Conservation (phyloP, 129 eudicot genomes). For the Tagetes erecta region DNA sequence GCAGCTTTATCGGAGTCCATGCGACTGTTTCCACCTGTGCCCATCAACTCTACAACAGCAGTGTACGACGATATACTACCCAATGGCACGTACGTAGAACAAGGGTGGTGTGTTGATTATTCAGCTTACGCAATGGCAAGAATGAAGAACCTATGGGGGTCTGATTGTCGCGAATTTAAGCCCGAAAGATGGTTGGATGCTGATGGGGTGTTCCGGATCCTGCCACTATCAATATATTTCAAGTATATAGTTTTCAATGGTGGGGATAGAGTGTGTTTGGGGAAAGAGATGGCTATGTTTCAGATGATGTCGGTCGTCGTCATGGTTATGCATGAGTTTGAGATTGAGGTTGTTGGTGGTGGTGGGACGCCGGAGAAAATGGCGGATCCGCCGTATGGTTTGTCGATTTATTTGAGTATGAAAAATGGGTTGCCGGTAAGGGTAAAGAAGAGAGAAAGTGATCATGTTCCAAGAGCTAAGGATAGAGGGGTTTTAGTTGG, state of each 20-base stretch:
- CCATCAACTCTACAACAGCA: conserved; percentile 45
- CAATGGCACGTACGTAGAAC: conserved; percentile 45
- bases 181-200: conserved; percentile 62
- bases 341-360: conserved; percentile 50
- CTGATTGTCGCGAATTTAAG: conserved; percentile 50
- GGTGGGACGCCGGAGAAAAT: conserved; percentile 41
- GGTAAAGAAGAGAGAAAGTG: conserved; percentile 32
- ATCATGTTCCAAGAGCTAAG: background rate
- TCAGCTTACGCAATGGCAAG: conserved; percentile 75
- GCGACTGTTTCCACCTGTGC: conserved; percentile 58
- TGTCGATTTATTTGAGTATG: conserved; percentile 46
- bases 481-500: background rate
- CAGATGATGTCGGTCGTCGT: conserved; percentile 62
- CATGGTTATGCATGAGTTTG: conserved; percentile 43
- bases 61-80: conserved; percentile 48
- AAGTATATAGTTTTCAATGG: conserved; percentile 62
- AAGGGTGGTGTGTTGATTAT: conserved; percentile 56
- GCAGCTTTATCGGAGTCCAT: conserved; percentile 58
- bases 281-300: conserved; percentile 62
- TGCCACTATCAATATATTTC: conserved; percentile 26
- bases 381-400: conserved; percentile 51
- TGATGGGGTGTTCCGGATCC: conserved; percentile 26
- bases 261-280: conserved; percentile 59
- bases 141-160: conserved; percentile 61
- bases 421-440: conserved; percentile 48